A percentile compares a stretch with the other conserved stretches of the same genome.
These are phyloP conservation scores for Pyrus bretschneideri DNA, from an alignment of 306 rosid species.

Conservation along the genomic window DNA sequence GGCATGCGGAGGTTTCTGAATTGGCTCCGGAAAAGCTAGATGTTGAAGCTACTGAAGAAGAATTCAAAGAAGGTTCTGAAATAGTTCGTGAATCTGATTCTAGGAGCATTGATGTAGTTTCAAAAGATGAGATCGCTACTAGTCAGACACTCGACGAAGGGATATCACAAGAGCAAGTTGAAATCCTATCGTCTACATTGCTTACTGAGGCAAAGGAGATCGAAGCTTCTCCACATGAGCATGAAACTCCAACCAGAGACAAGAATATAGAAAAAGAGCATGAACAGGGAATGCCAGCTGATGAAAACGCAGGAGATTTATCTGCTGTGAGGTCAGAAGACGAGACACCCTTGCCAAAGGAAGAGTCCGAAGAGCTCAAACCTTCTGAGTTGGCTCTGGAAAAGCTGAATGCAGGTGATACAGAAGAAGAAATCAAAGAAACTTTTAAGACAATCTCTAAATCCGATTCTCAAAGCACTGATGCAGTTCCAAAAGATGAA, in stretches of 20 bases:
- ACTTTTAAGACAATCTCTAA: not conserved
- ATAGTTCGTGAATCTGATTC: not conserved
- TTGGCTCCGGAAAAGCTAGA: slow-evolving; percentile 1
- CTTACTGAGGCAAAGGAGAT: not conserved
- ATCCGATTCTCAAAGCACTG: not conserved
- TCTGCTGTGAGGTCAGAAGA: slow-evolving; percentile 1
- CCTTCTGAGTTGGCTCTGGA: not conserved
- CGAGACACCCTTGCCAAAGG: slow-evolving; percentile 8
- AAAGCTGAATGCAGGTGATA: slow-evolving; percentile 3
- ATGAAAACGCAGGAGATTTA: not conserved
- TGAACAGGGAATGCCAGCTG: not conserved
- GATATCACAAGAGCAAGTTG: slow-evolving; percentile 1
- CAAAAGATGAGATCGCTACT: not conserved
- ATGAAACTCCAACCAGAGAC: slow-evolving; percentile 4
- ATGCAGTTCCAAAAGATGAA: slow-evolving; percentile 1
- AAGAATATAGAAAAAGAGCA: not conserved
- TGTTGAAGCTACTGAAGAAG: slow-evolving; percentile 9
- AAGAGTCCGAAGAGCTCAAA: not conserved
- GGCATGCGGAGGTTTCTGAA: not conserved
- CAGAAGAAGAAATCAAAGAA: slow-evolving; percentile 9
- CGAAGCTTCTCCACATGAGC: slow-evolving; percentile 5
- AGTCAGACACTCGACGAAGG: slow-evolving; percentile 1
- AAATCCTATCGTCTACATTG: slow-evolving; percentile 1
- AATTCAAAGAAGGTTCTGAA: slow-evolving; percentile 10
- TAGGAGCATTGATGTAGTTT: not conserved